Evolutionary conservation across 164 flowering plant species (phyloP).

Genomic region (Akebia trifoliata): DNA sequence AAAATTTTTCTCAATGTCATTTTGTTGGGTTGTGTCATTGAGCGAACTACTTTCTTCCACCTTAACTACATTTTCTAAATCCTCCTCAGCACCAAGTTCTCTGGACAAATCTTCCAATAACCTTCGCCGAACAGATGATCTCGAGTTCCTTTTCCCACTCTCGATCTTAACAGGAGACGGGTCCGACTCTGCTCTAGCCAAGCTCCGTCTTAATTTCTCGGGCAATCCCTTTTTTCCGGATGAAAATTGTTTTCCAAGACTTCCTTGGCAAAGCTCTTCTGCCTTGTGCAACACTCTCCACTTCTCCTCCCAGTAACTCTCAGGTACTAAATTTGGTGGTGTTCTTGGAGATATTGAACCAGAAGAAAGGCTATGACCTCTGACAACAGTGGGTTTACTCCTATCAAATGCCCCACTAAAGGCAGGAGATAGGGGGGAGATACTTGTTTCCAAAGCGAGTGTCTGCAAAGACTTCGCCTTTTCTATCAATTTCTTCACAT

Average conservation of each 20-base stretch:
- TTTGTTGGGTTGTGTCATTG: slow-evolving; percentile 16
- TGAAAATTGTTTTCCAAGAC: slow-evolving; percentile 25
- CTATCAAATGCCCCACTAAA: slow-evolving; percentile 17
- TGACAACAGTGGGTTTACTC: slow-evolving; percentile 35
- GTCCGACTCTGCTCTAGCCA: slow-evolving; percentile 66
- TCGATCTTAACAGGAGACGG: slow-evolving; percentile 41
- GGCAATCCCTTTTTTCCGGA: slow-evolving; percentile 44
- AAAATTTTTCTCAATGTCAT: slow-evolving; percentile 16
- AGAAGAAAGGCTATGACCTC: slow-evolving; percentile 45
- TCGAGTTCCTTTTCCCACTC: slow-evolving; percentile 25
- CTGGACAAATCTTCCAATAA: slow-evolving; percentile 67
- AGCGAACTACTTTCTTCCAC: slow-evolving; percentile 12
- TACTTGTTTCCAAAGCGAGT: slow-evolving; percentile 47
- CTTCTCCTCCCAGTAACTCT: slow-evolving; percentile 94
- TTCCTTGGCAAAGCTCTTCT: slow-evolving; percentile 46
- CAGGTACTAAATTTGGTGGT: slow-evolving; percentile 52
- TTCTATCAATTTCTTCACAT: slow-evolving; percentile 52
- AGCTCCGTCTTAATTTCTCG: slow-evolving; percentile 39
- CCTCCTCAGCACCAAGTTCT: slow-evolving; percentile 53
- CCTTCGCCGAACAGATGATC: slow-evolving; percentile 55
- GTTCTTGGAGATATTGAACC: slow-evolving; percentile 53
- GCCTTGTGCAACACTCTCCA: slow-evolving; percentile 79
- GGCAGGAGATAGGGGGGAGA: slow-evolving; percentile 23
- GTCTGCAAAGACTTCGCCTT: slow-evolving; percentile 77
- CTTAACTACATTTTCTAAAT: slow-evolving; percentile 26